Conservation (phyloP, 2,329 filamentous ascomycete genomes). For the Epichloe sylvatica region DNA sequence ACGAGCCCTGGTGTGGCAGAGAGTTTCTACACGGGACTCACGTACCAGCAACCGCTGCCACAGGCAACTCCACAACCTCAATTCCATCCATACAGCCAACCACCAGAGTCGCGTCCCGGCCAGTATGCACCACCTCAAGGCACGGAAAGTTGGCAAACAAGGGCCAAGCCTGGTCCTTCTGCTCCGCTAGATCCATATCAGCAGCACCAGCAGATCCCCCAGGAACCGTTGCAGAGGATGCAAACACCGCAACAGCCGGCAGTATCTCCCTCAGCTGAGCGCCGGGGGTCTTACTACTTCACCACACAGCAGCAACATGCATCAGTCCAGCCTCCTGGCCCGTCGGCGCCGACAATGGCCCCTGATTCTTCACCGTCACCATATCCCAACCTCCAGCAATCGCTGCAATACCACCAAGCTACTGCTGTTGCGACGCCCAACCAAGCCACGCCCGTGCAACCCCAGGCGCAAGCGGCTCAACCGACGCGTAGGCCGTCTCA, state of each 20-base stretch:
- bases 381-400: conserved; percentile 38
- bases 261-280: conserved; percentile 27
- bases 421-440: conserved; percentile 25
- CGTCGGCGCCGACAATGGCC: conserved; percentile 24
- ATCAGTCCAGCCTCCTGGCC: conserved; percentile 17
- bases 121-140: conserved; percentile 35
- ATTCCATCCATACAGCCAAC: conserved; percentile 29
- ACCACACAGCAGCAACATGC: conserved; percentile 21
- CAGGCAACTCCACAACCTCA: conserved; percentile 26
- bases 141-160: conserved; percentile 37
- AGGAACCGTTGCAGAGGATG: conserved; percentile 15
- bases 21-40: conserved; percentile 66
- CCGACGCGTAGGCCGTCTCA: conserved; percentile 6
- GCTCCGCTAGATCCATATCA: conserved; percentile 19
- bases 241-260: conserved; percentile 18
- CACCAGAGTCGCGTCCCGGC: conserved; percentile 24
- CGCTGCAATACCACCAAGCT: conserved; percentile 29
- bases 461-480: conserved; percentile 14
- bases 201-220: conserved; percentile 11
- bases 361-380: conserved; percentile 33
- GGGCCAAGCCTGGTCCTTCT: conserved; percentile 24
- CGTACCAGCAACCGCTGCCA: conserved; percentile 18
- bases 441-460: conserved; percentile 19
- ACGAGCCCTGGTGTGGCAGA: conserved; percentile 46
- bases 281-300: conserved; percentile 46